Percentiles rank a stretch among this genome's conserved stretches.
phyloP scores from a whole-genome alignment of 352 stramenopile species.

The Phytophthora boehmeriae region DNA sequence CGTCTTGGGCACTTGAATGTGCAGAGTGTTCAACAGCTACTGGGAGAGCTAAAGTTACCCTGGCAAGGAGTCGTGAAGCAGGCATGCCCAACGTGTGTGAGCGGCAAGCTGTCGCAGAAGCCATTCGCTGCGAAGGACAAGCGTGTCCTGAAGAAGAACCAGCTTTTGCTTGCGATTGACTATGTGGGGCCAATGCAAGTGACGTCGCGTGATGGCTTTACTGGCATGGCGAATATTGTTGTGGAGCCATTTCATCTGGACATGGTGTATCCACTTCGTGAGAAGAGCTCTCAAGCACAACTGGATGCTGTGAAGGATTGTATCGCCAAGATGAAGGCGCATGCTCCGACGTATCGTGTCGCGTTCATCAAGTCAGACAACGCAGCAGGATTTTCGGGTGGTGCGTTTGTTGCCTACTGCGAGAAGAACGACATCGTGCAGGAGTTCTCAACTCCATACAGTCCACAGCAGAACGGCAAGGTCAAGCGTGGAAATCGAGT shows the following conservation, averaged over 20 bases:
- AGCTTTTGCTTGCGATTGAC: constrained; percentile 13
- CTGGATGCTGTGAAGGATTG: constrained; percentile 5
- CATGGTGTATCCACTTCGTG: constrained; percentile 6
- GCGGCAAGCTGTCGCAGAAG: constrained; percentile 7
- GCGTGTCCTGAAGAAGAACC: constrained; percentile 10
- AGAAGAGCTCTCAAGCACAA: constrained; percentile 1
- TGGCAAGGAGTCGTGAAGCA: background rate
- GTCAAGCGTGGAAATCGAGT: constrained; percentile 12
- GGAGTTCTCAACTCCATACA: constrained; percentile 2
- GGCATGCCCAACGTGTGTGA: constrained; percentile 7
- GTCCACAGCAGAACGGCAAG: constrained; percentile 9
- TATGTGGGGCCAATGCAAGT: constrained; percentile 13
- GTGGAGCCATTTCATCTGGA: constrained; percentile 7
- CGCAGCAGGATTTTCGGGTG: background rate
- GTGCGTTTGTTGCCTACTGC: constrained; percentile 6
- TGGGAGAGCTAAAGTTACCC: background rate
- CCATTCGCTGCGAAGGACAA: background rate
- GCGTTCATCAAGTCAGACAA: constrained; percentile 4
- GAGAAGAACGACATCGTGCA: constrained; percentile 10
- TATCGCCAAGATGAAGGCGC: constrained; percentile 5
- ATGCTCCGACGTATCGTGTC: constrained; percentile 1
- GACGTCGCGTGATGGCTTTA: constrained; percentile 1
- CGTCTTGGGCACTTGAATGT: constrained; percentile 9
- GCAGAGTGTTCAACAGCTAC: constrained; percentile 7
- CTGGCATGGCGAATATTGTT: constrained; percentile 6